A percentile compares a stretch with the other conserved stretches of the same genome.
Conservation (phyloP, 495 filamentous ascomycete species). For the Daldinia decipiens region DNA sequence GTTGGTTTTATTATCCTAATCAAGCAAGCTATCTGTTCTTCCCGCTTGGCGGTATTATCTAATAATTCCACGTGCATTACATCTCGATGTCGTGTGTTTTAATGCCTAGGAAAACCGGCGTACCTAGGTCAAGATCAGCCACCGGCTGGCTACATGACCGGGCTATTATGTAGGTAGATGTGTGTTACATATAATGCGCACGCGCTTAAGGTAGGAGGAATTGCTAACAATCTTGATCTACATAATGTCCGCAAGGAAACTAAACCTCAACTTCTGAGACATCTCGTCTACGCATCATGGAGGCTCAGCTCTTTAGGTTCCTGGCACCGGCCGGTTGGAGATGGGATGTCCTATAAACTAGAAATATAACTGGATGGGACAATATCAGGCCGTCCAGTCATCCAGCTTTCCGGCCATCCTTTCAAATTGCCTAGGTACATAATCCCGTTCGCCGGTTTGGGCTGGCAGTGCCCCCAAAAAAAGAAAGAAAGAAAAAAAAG, state of each 20-base stretch:
- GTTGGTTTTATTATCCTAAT: background rate
- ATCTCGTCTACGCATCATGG: constrained; percentile 26
- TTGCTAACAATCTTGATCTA: constrained; percentile 1
- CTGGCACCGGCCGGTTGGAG: constrained; percentile 14
- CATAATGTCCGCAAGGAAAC: constrained; percentile 14
- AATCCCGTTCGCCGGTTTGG: constrained; percentile 15
- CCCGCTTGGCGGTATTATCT: background rate
- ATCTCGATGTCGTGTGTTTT: no score
- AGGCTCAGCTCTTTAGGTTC: constrained; percentile 33
- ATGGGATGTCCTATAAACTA: constrained; percentile 11
- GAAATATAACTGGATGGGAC: constrained; percentile 17
- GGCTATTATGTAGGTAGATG: constrained; percentile 9
- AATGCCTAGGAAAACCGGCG: background rate
- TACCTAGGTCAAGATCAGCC: constrained; percentile 20
- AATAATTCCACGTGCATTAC: no score
- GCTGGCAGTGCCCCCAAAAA: constrained; percentile 12
- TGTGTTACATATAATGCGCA: constrained; percentile 30
- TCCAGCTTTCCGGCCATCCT: background rate
- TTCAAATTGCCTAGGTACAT: background rate
- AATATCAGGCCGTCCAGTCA: background rate
- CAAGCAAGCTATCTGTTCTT: background rate
- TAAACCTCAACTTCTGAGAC: constrained; percentile 26
- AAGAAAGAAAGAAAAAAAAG: background rate
- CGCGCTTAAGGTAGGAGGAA: constrained; percentile 34
- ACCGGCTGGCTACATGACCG: constrained; percentile 17